These are phyloP conservation scores for Botrytis deweyae DNA, from an alignment of 2,329 filamentous ascomycete species.

Conservation along the genomic window DNA sequence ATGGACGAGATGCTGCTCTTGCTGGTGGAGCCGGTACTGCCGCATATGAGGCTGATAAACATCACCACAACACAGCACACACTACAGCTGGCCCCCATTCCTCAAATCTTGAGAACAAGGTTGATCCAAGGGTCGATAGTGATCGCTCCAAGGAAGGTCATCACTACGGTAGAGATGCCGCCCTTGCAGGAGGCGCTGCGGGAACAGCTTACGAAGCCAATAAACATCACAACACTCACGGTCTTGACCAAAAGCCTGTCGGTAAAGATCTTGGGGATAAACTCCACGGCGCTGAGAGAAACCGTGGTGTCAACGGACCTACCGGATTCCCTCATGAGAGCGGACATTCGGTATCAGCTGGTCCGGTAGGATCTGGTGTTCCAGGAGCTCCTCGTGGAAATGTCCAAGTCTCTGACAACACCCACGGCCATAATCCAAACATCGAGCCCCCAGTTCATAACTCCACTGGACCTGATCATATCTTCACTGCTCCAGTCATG, in stretches of 20 bases:
- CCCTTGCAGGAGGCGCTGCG: conserved; percentile 21
- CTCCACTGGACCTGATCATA: conserved; percentile 14
- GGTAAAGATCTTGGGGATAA: conserved; percentile 24
- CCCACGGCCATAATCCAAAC: not conserved
- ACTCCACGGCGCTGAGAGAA: conserved; percentile 28
- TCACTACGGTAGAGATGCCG: conserved; percentile 28
- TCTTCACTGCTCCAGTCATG: conserved; percentile 17
- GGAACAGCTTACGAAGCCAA: conserved; percentile 26
- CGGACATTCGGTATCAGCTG: not conserved
- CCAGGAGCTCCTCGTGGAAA: conserved; percentile 17
- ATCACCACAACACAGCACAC: conserved; percentile 21
- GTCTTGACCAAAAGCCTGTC: conserved; percentile 9
- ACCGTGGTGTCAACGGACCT: conserved; percentile 23
- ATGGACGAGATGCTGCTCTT: conserved; percentile 25
- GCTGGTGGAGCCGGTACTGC: conserved; percentile 22
- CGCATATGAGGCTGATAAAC: conserved; percentile 14
- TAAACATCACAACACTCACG: conserved; percentile 27
- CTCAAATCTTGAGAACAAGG: conserved; percentile 43
- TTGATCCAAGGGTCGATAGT: conserved; percentile 43
- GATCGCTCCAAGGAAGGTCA: conserved; percentile 24
- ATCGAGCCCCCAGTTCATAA: not conserved
- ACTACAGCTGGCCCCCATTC: conserved; percentile 39
- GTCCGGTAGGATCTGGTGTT: conserved; percentile 11
- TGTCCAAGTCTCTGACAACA: conserved; percentile 9
- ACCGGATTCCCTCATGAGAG: conserved; percentile 19